A percentile compares a stretch with the other conserved stretches of the same genome.
These are phyloP conservation scores for Penicillium salamii DNA, from an alignment of 495 filamentous ascomycete genomes.

Conservation along the genomic window DNA sequence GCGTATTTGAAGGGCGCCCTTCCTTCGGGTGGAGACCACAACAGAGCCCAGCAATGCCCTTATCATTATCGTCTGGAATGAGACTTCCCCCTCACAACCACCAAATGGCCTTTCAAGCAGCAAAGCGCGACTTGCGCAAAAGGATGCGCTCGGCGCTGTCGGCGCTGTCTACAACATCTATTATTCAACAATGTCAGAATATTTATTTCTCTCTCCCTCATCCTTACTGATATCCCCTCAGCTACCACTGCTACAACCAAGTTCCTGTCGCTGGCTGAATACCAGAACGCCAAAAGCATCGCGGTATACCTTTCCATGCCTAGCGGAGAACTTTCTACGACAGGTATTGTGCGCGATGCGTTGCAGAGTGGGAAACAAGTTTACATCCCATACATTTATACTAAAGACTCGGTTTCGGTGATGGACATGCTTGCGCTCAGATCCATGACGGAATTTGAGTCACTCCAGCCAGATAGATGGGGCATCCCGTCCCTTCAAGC, in stretches of 20 bases:
- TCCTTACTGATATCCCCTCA: slow-evolving; percentile 30
- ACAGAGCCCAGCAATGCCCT: slow-evolving; percentile 4
- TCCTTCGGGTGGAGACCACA: slow-evolving; percentile 18
- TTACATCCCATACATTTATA: slow-evolving; percentile 87
- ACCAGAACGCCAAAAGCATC: slow-evolving; percentile 67
- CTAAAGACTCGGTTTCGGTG: slow-evolving; percentile 53
- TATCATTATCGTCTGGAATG: slow-evolving; percentile 7
- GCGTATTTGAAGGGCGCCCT: slow-evolving; percentile 9
- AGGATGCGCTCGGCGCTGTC: slow-evolving; percentile 63
- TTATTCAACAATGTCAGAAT: slow-evolving; percentile 63
- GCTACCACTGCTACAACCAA: slow-evolving; percentile 56
- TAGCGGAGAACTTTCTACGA: slow-evolving; percentile 75
- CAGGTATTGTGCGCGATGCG: slow-evolving; percentile 75
- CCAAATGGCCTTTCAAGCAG: slow-evolving; percentile 53
- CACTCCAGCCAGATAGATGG: slow-evolving; percentile 76
- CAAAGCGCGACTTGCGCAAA: slow-evolving; percentile 72
- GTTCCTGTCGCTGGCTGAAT: slow-evolving; percentile 61
- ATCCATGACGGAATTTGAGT: slow-evolving; percentile 70
- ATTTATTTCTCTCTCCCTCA: neutral
- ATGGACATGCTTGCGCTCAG: slow-evolving; percentile 93
- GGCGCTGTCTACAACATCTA: slow-evolving; percentile 52
- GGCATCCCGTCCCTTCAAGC: slow-evolving; percentile 79
- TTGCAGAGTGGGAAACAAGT: slow-evolving; percentile 74
- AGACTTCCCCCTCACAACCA: slow-evolving; percentile 3
- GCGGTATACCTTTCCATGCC: slow-evolving; percentile 95